These are phyloP conservation scores for Trypanosoma boissoni DNA, from an alignment of 208 protist genomes.

Conservation along the genomic window DNA sequence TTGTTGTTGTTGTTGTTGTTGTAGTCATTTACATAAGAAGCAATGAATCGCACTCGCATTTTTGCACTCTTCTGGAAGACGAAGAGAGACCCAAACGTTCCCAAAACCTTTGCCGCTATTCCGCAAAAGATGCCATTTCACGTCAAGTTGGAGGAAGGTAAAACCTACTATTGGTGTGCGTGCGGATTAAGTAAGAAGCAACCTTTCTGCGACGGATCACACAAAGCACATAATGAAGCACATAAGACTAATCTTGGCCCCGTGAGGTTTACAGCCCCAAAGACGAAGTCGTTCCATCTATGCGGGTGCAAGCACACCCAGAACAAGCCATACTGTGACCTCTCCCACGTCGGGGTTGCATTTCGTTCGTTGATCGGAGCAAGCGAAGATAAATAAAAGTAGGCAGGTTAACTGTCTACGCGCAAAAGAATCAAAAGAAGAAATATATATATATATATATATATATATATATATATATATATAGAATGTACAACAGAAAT, in stretches of 20 bases:
- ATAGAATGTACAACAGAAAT: too few species aligned
- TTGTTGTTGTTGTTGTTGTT: too few species aligned
- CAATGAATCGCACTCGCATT: too few species aligned
- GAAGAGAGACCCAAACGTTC: too few species aligned
- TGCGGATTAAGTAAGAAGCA: constrained; percentile 53
- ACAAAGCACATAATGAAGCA: constrained; percentile 32
- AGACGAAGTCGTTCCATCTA: constrained; percentile 19
- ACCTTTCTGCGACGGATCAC: constrained; percentile 45
- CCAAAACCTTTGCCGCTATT: constrained; percentile 27
- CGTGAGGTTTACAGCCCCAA: constrained; percentile 30
- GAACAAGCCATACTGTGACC: constrained; percentile 42
- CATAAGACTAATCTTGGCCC: constrained; percentile 32
- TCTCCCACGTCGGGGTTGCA: constrained; percentile 24
- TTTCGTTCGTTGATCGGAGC: too few species aligned
- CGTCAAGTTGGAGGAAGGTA: constrained; percentile 32
- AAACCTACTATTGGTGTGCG: constrained; percentile 52
- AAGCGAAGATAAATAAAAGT: too few species aligned
- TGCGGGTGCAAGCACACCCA: constrained; percentile 48
- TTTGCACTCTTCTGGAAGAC: too few species aligned
- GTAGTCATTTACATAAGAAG: too few species aligned
- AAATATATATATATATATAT: too few species aligned
- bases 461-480: too few species aligned
- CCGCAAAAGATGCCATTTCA: constrained; percentile 31
- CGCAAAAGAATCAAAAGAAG: too few species aligned
- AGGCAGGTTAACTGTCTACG: too few species aligned